These are phyloP conservation scores for Candida nemodendra DNA, from an alignment of 805 yeast species.

Conservation along the genomic window DNA sequence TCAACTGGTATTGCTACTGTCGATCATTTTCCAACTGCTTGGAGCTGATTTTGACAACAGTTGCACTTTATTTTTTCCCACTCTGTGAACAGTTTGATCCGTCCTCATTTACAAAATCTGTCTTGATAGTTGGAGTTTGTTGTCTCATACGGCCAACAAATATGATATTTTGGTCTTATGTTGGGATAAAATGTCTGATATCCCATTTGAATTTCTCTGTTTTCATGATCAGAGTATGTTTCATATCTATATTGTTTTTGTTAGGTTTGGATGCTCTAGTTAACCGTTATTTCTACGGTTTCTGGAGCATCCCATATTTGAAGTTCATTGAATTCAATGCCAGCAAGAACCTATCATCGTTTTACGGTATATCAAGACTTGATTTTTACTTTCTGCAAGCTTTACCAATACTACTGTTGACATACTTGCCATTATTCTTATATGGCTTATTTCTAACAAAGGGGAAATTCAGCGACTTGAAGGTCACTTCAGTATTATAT, in stretches of 20 bases:
- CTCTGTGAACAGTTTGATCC: background rate
- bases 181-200: conserved; percentile 44
- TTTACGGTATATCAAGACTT: conserved; percentile 84
- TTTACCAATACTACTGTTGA: conserved; percentile 70
- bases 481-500: conserved; percentile 37
- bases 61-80: conserved; percentile 68
- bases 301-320: conserved; percentile 57
- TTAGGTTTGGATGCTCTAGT: conserved; percentile 39
- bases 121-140: conserved; percentile 55
- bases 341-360: conserved; percentile 66
- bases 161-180: conserved; percentile 66
- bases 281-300: conserved; percentile 62
- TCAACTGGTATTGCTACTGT: conserved; percentile 78
- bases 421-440: conserved; percentile 61
- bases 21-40: conserved; percentile 84
- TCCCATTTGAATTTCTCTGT: conserved; percentile 5
- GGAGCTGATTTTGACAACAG: conserved; percentile 68
- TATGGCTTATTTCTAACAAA: conserved; percentile 35
- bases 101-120: conserved; percentile 6
- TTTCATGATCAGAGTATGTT: conserved; percentile 6
- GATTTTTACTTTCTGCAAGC: conserved; percentile 84
- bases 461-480: conserved; percentile 22
- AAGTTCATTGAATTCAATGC: conserved; percentile 78
- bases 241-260: conserved; percentile 18
- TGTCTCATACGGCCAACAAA: conserved; percentile 86